Conservation (phyloP, 371 early-diverging fungal genomes). For the Dichotomocladium elegans region DNA sequence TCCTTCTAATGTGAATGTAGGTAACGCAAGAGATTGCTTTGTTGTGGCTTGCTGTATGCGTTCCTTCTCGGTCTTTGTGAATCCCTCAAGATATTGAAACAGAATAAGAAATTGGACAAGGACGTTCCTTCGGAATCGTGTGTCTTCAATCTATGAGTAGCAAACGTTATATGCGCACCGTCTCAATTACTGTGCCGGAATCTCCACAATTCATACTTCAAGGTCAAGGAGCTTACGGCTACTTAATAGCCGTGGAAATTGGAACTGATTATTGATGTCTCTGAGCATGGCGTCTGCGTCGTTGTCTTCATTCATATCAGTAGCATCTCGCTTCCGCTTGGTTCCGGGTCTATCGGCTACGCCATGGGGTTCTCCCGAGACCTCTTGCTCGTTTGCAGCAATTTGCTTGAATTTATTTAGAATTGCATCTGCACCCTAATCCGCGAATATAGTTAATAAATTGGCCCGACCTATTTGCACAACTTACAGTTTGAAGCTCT, state of each 20-base stretch:
- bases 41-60: conserved; percentile 30
- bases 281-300: conserved; percentile 29
- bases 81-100: conserved; percentile 57
- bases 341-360: conserved; percentile 5
- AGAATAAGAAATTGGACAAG: conserved; percentile 76
- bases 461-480: not conserved
- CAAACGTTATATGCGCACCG: too few relatives aligned
- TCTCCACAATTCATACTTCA: conserved; percentile 48
- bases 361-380: conserved; percentile 18
- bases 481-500: conserved; percentile 29
- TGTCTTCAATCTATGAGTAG: conserved; percentile 52
- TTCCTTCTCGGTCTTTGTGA: conserved; percentile 33
- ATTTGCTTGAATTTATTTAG: conserved; percentile 33
- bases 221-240: conserved; percentile 65
- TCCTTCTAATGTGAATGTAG: conserved; percentile 24
- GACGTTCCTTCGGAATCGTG: conserved; percentile 72
- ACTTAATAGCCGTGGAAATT: conserved; percentile 75
- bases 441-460: not conserved
- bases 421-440: conserved; percentile 31
- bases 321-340: conserved; percentile 16
- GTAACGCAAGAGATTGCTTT: conserved; percentile 29
- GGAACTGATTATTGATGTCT: conserved; percentile 42
- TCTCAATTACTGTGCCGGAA: too few relatives aligned
- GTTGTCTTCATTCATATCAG: conserved; percentile 27
- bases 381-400: conserved; percentile 30